Evolutionary conservation across 2,329 filamentous ascomycete genomes (phyloP), one percentile per base, ranked within the genome.

Genomic region (Penicillium sclerotigenum): DNA sequence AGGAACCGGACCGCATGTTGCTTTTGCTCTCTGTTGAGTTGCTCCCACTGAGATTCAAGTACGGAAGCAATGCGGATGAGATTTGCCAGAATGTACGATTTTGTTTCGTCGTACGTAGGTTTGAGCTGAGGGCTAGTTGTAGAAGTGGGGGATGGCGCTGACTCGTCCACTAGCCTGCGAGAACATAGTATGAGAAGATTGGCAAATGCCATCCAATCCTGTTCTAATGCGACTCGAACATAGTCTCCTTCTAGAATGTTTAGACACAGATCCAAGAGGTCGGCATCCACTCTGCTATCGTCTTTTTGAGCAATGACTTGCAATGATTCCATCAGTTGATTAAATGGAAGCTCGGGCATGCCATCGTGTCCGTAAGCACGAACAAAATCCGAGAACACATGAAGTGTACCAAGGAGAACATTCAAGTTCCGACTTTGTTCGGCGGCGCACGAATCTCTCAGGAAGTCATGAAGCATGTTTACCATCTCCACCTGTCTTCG

Each of bases 351-450:
- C 43, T 66, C 61, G 8, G 73, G 74, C 60, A 76, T 72, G 14
- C 69, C 70, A 59, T 70, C 67, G 50, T 75, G 72, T 18, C 73
- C 72, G 47, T 75, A 71, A 26, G 73, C 72, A 43, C 71, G 68
- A 47, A 76, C 61, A 40, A 77, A 66, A 56, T 77, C 75, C 2
- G 71, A 70, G 46, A 77, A 75, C 31, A 74, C 69, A 56, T 75
- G 71, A 9, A 77, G 66, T 5, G 73, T 68, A 22, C 75, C 75
- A 20, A 74, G 74, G 38, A 73, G 62, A 26, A 76, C 69, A 52
- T 75, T 75, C 31, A 74, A 59, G 48, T 75, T 75, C n/a, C 71
- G 70, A 33, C 65, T 61, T n/a, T 69, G 56, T 22, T 73, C 69
- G 22, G 64, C 68, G 13, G 68, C 50, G 34, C 52, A 67, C 18